These are phyloP conservation scores for Aspergillus sp. DNA, from an alignment of 2,329 filamentous ascomycete genomes.

Conservation along the genomic window DNA sequence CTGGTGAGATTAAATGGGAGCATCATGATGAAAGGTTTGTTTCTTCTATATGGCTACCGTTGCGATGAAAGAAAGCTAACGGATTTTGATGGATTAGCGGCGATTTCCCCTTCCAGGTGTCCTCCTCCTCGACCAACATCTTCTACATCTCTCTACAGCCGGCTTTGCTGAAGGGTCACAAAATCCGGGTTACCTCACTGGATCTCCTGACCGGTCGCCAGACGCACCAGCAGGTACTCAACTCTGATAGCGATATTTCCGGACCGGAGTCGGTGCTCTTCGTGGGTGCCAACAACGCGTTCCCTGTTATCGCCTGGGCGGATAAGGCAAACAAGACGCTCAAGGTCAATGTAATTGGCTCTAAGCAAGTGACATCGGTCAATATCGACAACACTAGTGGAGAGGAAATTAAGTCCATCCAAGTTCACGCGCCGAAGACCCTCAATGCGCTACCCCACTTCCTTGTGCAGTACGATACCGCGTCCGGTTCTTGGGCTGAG, in stretches of 20 bases:
- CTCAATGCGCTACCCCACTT: slow-evolving; percentile 76
- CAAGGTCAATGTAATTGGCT: slow-evolving; percentile 47
- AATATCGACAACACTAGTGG: slow-evolving; percentile 42
- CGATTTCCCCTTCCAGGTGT: slow-evolving; percentile 74
- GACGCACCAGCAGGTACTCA: slow-evolving; percentile 68
- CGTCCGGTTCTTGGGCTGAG: slow-evolving; percentile 72
- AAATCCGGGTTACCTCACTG: slow-evolving; percentile 71
- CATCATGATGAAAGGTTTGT: slow-evolving; percentile 61
- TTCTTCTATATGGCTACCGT: not conserved
- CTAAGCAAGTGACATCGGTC: slow-evolving; percentile 41
- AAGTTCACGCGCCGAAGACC: slow-evolving; percentile 71
- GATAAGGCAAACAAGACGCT: slow-evolving; percentile 45
- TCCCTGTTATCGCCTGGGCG: slow-evolving; percentile 46
- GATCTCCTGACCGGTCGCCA: slow-evolving; percentile 73
- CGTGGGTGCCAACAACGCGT: slow-evolving; percentile 41
- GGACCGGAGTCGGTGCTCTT: slow-evolving; percentile 41
- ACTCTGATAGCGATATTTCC: slow-evolving; percentile 70
- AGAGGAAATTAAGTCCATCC: slow-evolving; percentile 54
- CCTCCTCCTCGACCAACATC: slow-evolving; percentile 65
- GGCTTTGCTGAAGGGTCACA: slow-evolving; percentile 66
- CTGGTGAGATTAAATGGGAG: slow-evolving; percentile 77
- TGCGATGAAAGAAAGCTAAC: not conserved
- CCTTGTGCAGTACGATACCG: slow-evolving; percentile 75
- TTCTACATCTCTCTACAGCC: slow-evolving; percentile 75
- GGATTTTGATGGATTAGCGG: slow-evolving; percentile 45